Base-by-base conservation (phyloP, 2,329 filamentous ascomycete genomes). In the Aspergillus pseudonomiae region DNA sequence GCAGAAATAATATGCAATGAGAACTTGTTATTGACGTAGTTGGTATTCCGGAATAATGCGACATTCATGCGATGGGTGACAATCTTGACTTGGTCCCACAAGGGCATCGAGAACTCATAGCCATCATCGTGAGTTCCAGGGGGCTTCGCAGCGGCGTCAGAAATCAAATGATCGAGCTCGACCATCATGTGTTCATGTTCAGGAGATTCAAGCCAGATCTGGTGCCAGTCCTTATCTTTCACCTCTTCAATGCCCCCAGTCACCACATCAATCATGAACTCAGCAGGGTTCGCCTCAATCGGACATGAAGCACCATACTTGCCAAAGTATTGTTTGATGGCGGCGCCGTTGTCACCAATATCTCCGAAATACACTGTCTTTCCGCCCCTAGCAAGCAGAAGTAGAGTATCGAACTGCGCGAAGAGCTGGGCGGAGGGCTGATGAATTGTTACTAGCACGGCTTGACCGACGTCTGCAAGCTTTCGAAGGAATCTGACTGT, bases 401-500 rank as follows among this genome's bases (percentile, higher is more conserved):
- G 81, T 1, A 91, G 84, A 79, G 89, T 89, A 70, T 91, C 89
- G 73, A 91, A 91, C 71, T 91, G 83, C 64, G 89, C 84, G 57
- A 91, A 88, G 3, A 91, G 79, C 24, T 89, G 82, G 0, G 87
- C 87, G 6, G 85, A 88, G 3, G 89, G 89, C 68, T 91, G 89
- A 70, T 91, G 89, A 55, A 91, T 91, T 0, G 89, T 91, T 68
- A 88, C 90, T 41, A 91, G 78, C 50, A 91, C 89, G 2, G 89
- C 88, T 70, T 91, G 88, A 0, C 89, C 89, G 24, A 87, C 85
- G 14, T 82, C 79, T 26, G 87, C 83, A 1, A 91, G 80, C 69
- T 91, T 91, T 74, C 86, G 86, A 52, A 91, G 74, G 77, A 91
- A 90, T 3, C 85, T 82, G 4, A 90, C 82, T 41, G 90, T 90